These are phyloP conservation scores for Debaryomyces singareniensis DNA, from an alignment of 1,139 yeast species.

Conservation along the genomic window DNA sequence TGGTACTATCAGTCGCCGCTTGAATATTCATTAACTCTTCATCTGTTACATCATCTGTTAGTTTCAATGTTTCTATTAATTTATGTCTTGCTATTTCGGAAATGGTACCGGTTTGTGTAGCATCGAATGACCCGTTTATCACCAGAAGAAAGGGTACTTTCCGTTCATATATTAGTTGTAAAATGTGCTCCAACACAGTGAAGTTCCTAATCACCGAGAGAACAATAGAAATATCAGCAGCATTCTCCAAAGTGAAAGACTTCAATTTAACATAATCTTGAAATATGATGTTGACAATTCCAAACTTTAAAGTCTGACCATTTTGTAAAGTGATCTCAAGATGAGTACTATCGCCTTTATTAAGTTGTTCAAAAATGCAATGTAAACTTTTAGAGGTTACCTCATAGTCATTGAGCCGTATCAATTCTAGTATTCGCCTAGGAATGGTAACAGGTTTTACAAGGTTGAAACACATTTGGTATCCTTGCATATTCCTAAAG, in stretches of 20 bases:
- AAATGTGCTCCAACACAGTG: slow-evolving; percentile 18
- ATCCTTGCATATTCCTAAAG: slow-evolving; percentile 9
- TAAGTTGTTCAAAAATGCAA: slow-evolving; percentile 9
- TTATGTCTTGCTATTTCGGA: slow-evolving; percentile 20
- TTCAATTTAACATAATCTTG: slow-evolving; percentile 3
- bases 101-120: slow-evolving; percentile 8
- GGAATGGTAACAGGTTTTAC: slow-evolving; percentile 24
- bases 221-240: slow-evolving; percentile 19
- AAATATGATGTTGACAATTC: neutral
- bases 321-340: neutral
- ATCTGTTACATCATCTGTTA: slow-evolving; percentile 32
- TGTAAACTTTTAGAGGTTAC: slow-evolving; percentile 8
- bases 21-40: slow-evolving; percentile 34
- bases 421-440: slow-evolving; percentile 21
- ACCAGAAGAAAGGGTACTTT: neutral
- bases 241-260: slow-evolving; percentile 15
- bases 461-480: slow-evolving; percentile 16
- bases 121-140: neutral
- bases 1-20: slow-evolving; percentile 19
- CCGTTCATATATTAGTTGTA: slow-evolving; percentile 3
- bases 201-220: slow-evolving; percentile 28
- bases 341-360: slow-evolving; percentile 12
- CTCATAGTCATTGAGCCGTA: slow-evolving; percentile 17
- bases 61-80: slow-evolving; percentile 30
- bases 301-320: neutral